Conservation (phyloP, 1,284 basidiomycete species). For the Marasmius fiardii region DNA sequence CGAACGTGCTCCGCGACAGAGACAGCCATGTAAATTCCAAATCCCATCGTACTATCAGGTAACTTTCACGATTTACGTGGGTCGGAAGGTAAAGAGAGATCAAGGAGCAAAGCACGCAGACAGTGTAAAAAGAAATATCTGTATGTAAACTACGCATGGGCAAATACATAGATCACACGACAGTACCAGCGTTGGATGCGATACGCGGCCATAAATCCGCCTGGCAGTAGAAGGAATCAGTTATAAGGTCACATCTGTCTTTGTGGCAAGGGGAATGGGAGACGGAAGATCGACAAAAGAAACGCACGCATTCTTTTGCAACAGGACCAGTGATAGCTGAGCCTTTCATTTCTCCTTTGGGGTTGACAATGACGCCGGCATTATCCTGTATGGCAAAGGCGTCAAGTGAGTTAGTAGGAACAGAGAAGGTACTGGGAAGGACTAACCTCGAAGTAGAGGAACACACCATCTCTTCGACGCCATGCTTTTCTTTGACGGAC, state of each 20-base stretch:
- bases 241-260: neutral
- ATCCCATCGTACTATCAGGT: no score
- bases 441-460: slow-evolving; percentile 95
- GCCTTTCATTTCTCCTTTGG: slow-evolving; percentile 99
- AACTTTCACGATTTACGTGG: no score
- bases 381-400: slow-evolving; percentile 71
- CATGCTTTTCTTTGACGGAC: slow-evolving; percentile 98
- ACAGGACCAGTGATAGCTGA: slow-evolving; percentile 98
- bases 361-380: slow-evolving; percentile 96
- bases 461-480: slow-evolving; percentile 97
- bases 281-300: neutral
- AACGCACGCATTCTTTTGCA: slow-evolving; percentile 91
- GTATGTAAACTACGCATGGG: no score
- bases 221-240: slow-evolving; percentile 32
- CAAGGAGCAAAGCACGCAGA: no score
- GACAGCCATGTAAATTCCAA: no score
- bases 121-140: no score
- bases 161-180: slow-evolving; percentile 53
- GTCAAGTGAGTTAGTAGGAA: neutral
- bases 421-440: neutral
- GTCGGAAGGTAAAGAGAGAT: no score
- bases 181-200: slow-evolving; percentile 96
- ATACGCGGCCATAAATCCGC: slow-evolving; percentile 99
- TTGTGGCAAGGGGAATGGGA: no score
- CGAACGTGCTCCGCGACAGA: no score